Evolutionary conservation across 345 rosid genomes (phyloP).

Genomic region (Ceriops decandra): DNA sequence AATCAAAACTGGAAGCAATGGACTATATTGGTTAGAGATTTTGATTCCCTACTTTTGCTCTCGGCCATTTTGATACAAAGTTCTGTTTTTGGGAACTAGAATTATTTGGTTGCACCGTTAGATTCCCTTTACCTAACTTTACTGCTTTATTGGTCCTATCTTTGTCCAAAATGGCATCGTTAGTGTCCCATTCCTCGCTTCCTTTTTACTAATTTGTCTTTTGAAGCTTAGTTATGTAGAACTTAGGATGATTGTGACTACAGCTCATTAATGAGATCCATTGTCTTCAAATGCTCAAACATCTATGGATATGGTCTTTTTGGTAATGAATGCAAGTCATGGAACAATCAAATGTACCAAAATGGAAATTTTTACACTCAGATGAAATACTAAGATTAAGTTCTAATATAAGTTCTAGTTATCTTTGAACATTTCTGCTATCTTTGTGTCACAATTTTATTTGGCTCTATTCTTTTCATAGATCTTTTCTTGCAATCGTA

Average conservation of each 20-base stretch:
- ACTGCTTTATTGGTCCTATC: slow-evolving; percentile 13
- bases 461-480: too few relatives aligned
- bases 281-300: slow-evolving; percentile 11
- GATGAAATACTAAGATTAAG: neutral
- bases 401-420: neutral
- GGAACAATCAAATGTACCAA: neutral
- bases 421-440: neutral
- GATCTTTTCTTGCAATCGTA: too few relatives aligned
- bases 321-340: slow-evolving; percentile 5
- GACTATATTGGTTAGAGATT: slow-evolving; percentile 78
- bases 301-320: neutral
- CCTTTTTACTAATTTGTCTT: slow-evolving; percentile 8
- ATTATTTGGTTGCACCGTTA: slow-evolving; percentile 9
- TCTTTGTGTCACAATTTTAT: neutral
- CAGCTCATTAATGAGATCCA: slow-evolving; percentile 7
- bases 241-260: neutral
- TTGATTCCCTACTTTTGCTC: slow-evolving; percentile 11
- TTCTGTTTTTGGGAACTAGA: slow-evolving; percentile 8
- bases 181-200: slow-evolving; percentile 15
- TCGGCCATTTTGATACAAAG: neutral
- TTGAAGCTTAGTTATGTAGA: slow-evolving; percentile 2
- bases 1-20: slow-evolving; percentile 76
- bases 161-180: slow-evolving; percentile 11
- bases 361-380: neutral
- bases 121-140: slow-evolving; percentile 16